phyloP scores from a whole-genome alignment of 768 basidiomycete species.

The Tricholoma sp. region DNA sequence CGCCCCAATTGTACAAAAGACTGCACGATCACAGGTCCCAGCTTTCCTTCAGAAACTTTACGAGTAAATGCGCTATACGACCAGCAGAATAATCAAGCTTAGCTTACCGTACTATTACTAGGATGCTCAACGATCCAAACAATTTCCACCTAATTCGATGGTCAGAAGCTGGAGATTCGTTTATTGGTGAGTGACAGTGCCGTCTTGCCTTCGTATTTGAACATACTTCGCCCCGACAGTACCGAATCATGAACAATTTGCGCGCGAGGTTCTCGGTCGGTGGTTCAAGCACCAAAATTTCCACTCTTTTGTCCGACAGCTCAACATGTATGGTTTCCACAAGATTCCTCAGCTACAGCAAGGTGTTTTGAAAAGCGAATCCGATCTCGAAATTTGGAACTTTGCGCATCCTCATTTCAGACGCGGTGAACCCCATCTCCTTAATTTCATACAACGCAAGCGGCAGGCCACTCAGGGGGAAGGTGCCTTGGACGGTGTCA shows the following conservation, averaged over 20 bases:
- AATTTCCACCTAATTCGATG: conserved; percentile 86
- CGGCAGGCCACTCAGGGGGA: conserved; percentile 48
- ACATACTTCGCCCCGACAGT: conserved; percentile 41
- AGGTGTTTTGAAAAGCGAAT: conserved; percentile 81
- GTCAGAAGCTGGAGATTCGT: conserved; percentile 88
- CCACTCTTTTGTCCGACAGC: conserved; percentile 84
- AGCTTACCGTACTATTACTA: conserved; percentile 23
- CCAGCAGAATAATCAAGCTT: neutral
- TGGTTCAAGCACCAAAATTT: conserved; percentile 99
- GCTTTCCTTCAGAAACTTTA: conserved; percentile 92
- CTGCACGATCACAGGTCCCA: conserved; percentile 44
- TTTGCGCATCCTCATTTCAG: conserved; percentile 90
- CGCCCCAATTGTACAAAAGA: conserved; percentile 21
- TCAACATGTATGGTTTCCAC: conserved; percentile 97
- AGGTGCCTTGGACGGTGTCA: conserved; percentile 9
- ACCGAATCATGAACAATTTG: conserved; percentile 86
- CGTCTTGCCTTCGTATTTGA: neutral
- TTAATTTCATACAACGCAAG: conserved; percentile 89
- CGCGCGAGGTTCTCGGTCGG: conserved; percentile 80
- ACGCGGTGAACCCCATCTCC: conserved; percentile 81
- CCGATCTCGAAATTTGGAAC: conserved; percentile 82
- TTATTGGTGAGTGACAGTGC: conserved; percentile 58
- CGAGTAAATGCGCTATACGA: conserved; percentile 52
- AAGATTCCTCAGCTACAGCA: conserved; percentile 95
- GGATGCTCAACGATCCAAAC: conserved; percentile 86